Evolutionary conservation across 2,329 filamentous ascomycete species (phyloP).

Genomic region (Rhynchosporium graminicola): DNA sequence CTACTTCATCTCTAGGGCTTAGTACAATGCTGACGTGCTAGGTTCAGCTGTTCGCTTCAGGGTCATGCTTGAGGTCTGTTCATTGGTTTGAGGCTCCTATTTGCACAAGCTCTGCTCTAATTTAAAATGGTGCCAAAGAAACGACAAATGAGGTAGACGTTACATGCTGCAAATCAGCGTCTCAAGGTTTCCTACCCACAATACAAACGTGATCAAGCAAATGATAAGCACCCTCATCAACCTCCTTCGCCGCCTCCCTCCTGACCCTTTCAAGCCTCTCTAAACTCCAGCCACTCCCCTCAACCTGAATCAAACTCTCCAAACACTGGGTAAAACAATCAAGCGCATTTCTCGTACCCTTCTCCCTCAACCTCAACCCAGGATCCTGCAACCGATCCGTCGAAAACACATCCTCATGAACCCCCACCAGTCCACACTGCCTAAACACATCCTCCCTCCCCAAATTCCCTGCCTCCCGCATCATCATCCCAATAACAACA

Average conservation of each 20-base stretch:
- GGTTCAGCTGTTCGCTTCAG: too few species aligned
- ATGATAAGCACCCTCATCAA: slow-evolving; percentile 22
- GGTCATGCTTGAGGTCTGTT: too few species aligned
- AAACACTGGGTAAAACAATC: slow-evolving; percentile 16
- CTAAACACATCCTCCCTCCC: slow-evolving; percentile 17
- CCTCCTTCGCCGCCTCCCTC: slow-evolving; percentile 13
- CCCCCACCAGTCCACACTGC: slow-evolving; percentile 13
- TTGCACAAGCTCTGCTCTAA: too few species aligned
- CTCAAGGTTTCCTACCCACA: slow-evolving; percentile 14
- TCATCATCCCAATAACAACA: slow-evolving; percentile 22
- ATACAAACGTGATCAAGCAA: slow-evolving; percentile 23
- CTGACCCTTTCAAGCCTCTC: slow-evolving; percentile 22
- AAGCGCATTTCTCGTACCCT: slow-evolving; percentile 19
- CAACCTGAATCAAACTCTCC: slow-evolving; percentile 2
- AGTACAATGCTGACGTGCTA: too few species aligned
- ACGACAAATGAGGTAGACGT: too few species aligned
- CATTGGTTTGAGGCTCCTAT: too few species aligned
- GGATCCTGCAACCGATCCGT: slow-evolving; percentile 19
- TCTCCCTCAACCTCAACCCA: slow-evolving; percentile 13
- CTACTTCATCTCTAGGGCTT: too few species aligned
- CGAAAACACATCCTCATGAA: slow-evolving; percentile 24
- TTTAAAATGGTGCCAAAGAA: too few species aligned
- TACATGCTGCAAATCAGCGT: too few species aligned
- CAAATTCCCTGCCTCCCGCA: slow-evolving; percentile 13
- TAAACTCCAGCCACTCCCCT: slow-evolving; percentile 14